These are phyloP conservation scores for Termitomyces sp. DNA, from an alignment of 768 basidiomycete genomes.

Conservation along the genomic window DNA sequence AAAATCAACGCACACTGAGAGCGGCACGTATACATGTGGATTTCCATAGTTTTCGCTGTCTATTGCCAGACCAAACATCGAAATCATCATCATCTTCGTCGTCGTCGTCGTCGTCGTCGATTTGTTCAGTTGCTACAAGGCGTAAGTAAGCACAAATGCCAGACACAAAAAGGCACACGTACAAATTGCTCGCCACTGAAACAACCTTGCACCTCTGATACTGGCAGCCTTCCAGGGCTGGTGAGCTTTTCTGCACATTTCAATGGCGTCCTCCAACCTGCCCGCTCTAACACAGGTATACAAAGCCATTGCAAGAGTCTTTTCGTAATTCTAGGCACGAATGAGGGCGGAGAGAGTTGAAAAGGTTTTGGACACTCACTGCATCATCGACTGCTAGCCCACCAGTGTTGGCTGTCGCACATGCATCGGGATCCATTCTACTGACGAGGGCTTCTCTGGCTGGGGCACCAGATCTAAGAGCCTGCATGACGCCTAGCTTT, in stretches of 20 bases:
- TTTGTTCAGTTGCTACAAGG: constrained; percentile 25
- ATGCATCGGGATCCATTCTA: constrained; percentile 86
- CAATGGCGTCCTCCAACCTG: constrained; percentile 77
- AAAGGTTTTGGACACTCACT: constrained; percentile 35
- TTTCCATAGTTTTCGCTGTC: constrained; percentile 81
- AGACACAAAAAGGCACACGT: constrained; percentile 15
- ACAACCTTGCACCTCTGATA: constrained; percentile 76
- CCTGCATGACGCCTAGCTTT: constrained; percentile 66
- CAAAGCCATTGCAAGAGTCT: constrained; percentile 66
- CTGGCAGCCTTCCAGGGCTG: constrained; percentile 93
- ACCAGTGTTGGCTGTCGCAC: constrained; percentile 34
- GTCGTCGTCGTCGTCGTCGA: constrained; percentile 35
- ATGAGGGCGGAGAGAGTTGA: neutral
- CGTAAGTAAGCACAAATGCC: neutral
- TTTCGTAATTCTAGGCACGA: constrained; percentile 65
- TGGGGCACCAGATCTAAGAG: constrained; percentile 40
- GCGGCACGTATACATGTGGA: constrained; percentile 75
- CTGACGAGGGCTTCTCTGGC: too few species aligned
- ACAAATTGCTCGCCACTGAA: constrained; percentile 73
- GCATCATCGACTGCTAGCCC: constrained; percentile 76
- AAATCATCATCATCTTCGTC: constrained; percentile 29
- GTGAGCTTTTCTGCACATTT: constrained; percentile 73
- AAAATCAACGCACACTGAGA: constrained; percentile 48
- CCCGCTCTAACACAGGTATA: constrained; percentile 84
- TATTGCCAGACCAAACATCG: constrained; percentile 69